phyloP scores from a whole-genome alignment of 257 asterid genomes.

The Dorcoceras hygrometricum region DNA sequence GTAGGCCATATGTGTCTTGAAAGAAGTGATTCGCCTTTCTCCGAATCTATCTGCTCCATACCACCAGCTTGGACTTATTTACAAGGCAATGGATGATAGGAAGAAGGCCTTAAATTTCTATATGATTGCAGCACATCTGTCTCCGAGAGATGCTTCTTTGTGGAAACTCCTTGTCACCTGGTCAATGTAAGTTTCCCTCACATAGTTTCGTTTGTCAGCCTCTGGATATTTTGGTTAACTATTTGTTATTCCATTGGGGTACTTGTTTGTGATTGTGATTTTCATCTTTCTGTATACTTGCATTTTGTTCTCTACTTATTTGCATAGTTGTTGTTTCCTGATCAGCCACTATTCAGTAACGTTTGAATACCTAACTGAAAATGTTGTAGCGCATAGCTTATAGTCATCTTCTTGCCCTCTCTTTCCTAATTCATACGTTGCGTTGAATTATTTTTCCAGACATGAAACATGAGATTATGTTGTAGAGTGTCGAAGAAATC shows the following conservation, averaged over 20 bases:
- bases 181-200: conserved; percentile 48
- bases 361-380: too few species aligned
- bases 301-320: background rate
- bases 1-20: conserved; percentile 64
- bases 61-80: conserved; percentile 74
- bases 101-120: conserved; percentile 63
- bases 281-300: background rate
- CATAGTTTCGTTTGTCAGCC: background rate
- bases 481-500: too few species aligned
- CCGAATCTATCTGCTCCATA: conserved; percentile 77
- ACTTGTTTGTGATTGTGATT: background rate
- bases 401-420: too few species aligned
- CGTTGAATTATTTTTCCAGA: too few species aligned
- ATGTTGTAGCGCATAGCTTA: too few species aligned
- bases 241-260: conserved; percentile 3
- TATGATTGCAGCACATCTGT: conserved; percentile 82
- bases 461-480: too few species aligned
- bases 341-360: too few species aligned
- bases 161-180: conserved; percentile 72
- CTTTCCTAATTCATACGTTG: too few species aligned
- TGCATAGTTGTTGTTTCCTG: too few species aligned
- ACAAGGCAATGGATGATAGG: conserved; percentile 52
- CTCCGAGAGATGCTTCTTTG: conserved; percentile 70
- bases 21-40: conserved; percentile 71
- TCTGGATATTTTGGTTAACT: background rate